Conservation (phyloP, 116 monocot genomes). For the Phalaenopsis hybrid region DNA sequence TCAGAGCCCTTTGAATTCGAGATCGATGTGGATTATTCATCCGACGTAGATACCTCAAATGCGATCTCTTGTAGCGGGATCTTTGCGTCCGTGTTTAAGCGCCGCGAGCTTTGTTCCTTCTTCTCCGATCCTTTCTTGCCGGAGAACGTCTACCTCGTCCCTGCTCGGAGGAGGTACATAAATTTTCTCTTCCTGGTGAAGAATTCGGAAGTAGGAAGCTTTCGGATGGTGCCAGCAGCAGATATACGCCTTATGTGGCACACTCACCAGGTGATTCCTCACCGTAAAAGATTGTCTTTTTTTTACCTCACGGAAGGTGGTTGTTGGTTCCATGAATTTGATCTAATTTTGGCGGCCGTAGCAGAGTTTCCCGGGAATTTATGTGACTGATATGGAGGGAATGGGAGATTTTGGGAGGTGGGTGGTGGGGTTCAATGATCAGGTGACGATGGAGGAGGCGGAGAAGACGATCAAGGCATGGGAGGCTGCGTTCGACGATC, state of each 20-base stretch:
- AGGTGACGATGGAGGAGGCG: constrained; percentile 20
- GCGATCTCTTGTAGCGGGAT: constrained; percentile 15
- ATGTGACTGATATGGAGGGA: constrained; percentile 43
- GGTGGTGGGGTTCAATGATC: constrained; percentile 36
- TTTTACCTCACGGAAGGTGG: background rate
- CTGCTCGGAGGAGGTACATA: constrained; percentile 60
- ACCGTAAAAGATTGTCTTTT: background rate
- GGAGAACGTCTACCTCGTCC: constrained; percentile 75
- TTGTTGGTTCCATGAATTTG: background rate
- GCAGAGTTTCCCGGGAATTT: constrained; percentile 72
- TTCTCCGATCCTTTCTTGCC: constrained; percentile 50
- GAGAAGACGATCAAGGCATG: constrained; percentile 44
- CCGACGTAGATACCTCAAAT: background rate
- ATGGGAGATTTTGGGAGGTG: constrained; percentile 30
- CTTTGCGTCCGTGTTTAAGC: constrained; percentile 18
- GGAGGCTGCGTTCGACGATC: constrained; percentile 77
- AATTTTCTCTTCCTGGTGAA: constrained; percentile 43
- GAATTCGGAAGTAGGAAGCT: constrained; percentile 7
- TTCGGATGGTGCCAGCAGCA: constrained; percentile 48
- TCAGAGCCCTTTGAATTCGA: constrained; percentile 81
- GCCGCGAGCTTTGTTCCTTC: constrained; percentile 16
- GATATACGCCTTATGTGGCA: constrained; percentile 92
- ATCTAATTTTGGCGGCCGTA: background rate
- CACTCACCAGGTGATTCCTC: constrained; percentile 56
- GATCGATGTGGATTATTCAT: constrained; percentile 1